Percentiles rank a stretch among this genome's conserved stretches.
phyloP scores from a whole-genome alignment of 225 moss, liverwort and hornwort genomes.

The Marchantia paleacea region DNA sequence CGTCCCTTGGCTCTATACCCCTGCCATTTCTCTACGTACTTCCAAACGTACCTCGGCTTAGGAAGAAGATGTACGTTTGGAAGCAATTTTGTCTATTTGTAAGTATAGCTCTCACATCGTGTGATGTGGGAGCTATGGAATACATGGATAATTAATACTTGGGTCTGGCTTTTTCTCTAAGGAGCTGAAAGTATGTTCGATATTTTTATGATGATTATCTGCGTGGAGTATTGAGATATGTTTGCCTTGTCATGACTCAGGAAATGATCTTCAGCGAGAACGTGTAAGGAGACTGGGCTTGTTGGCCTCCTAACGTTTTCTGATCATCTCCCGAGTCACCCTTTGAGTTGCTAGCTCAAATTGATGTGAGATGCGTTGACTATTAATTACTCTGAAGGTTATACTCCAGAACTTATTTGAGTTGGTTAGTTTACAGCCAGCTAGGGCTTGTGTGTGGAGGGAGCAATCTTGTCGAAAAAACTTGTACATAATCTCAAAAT shows the following conservation, averaged over 20 bases:
- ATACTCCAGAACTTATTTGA: slow-evolving; percentile 10
- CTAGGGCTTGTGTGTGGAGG: slow-evolving; percentile 32
- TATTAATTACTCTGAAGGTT: slow-evolving; percentile 18
- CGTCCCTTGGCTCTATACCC: too few relatives aligned
- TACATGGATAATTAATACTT: too few relatives aligned
- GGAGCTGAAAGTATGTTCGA: too few relatives aligned
- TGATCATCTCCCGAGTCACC: slow-evolving; percentile 13
- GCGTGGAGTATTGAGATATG: neutral
- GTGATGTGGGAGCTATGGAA: too few relatives aligned
- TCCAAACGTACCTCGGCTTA: too few relatives aligned
- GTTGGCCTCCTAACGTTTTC: slow-evolving; percentile 9
- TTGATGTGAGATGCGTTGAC: slow-evolving; percentile 15
- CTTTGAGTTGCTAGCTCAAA: slow-evolving; percentile 4
- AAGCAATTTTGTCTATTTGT: too few relatives aligned
- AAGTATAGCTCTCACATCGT: too few relatives aligned
- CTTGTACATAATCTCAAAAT: slow-evolving; percentile 46
- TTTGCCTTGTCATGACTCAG: slow-evolving; percentile 37
- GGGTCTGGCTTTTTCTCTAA: too few relatives aligned
- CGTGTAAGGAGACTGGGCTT: slow-evolving; percentile 33
- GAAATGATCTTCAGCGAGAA: slow-evolving; percentile 89
- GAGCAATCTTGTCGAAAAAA: slow-evolving; percentile 25
- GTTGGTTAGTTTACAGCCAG: slow-evolving; percentile 15
- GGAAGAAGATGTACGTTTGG: too few relatives aligned
- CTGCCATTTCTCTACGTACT: too few relatives aligned
- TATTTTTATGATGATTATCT: neutral